Percentiles rank a stretch among this genome's conserved stretches.
phyloP scores from a whole-genome alignment of 108 stramenopile genomes.

The Fragilaria radians region DNA sequence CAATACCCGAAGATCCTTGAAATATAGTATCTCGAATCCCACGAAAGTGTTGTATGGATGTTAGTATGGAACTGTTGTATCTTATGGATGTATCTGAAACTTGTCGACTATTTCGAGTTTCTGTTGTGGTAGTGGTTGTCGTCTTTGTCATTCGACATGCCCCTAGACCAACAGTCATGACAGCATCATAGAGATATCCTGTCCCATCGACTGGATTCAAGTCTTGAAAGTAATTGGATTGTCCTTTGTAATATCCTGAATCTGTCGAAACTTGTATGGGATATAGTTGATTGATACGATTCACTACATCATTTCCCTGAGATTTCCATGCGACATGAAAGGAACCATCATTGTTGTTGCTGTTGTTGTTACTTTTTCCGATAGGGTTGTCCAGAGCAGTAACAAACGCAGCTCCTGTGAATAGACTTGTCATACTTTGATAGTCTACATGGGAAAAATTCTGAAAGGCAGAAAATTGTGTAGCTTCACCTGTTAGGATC shows the following conservation, averaged over 20 bases:
- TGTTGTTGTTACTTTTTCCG: not conserved
- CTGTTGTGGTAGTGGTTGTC: no score
- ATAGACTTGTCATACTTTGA: not conserved
- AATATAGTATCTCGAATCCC: no score
- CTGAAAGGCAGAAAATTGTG: no score
- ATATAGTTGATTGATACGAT: conserved; percentile 3
- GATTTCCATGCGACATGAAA: conserved; percentile 2
- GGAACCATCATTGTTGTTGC: not conserved
- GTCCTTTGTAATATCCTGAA: conserved; percentile 5
- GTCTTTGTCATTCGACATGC: not conserved
- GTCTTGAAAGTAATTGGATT: conserved; percentile 8
- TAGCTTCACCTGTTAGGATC: no score
- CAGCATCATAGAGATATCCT: conserved; percentile 9
- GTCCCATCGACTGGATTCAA: not conserved
- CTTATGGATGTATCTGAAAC: no score
- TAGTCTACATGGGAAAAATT: no score
- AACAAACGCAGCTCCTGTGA: not conserved
- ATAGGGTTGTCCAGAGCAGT: not conserved
- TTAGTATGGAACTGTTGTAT: no score
- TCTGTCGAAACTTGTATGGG: not conserved
- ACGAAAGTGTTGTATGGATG: no score
- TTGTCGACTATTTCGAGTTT: no score
- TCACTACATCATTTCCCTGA: not conserved
- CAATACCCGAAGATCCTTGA: no score
- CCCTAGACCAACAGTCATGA: conserved; percentile 5